Conservation (phyloP, 495 filamentous ascomycete genomes). For the Cryomyces antarcticus region DNA sequence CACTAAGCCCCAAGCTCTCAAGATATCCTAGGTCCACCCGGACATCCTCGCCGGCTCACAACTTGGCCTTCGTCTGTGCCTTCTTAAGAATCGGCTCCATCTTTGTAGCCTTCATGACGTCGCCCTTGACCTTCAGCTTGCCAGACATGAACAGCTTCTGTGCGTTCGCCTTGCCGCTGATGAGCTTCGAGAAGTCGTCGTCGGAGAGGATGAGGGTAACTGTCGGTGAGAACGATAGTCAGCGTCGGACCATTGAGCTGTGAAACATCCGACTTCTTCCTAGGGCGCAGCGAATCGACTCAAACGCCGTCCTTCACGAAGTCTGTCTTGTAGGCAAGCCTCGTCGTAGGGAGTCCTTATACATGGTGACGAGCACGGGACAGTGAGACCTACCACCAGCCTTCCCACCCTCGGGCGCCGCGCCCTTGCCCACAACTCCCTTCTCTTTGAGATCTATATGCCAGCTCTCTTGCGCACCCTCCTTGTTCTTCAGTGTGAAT, state of each 20-base stretch:
- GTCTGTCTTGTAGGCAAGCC: neutral
- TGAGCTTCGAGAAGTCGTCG: constrained; percentile 62
- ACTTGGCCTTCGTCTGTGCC: constrained; percentile 67
- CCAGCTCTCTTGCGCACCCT: constrained; percentile 65
- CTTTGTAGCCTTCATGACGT: constrained; percentile 98
- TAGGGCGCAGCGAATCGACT: too few relatives aligned
- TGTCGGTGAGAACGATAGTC: constrained; percentile 14
- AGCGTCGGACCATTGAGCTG: too few relatives aligned
- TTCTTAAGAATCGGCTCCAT: constrained; percentile 86
- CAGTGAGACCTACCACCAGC: constrained; percentile 44
- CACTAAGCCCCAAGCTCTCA: too few relatives aligned
- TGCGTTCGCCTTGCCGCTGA: constrained; percentile 77
- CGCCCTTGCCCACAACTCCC: constrained; percentile 60
- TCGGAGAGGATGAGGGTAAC: constrained; percentile 75
- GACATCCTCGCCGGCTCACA: constrained; percentile 39
- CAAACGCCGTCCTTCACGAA: neutral
- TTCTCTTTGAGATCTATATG: constrained; percentile 88
- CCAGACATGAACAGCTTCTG: constrained; percentile 92
- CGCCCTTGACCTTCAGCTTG: constrained; percentile 93
- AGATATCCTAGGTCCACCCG: too few relatives aligned
- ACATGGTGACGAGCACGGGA: neutral
- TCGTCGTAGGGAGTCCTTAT: neutral
- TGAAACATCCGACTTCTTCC: too few relatives aligned
- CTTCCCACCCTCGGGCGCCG: constrained; percentile 45
- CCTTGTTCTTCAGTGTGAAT: constrained; percentile 77